Conservation (phyloP, 805 yeast genomes). For the Wickerhamomyces chaumierensis region DNA sequence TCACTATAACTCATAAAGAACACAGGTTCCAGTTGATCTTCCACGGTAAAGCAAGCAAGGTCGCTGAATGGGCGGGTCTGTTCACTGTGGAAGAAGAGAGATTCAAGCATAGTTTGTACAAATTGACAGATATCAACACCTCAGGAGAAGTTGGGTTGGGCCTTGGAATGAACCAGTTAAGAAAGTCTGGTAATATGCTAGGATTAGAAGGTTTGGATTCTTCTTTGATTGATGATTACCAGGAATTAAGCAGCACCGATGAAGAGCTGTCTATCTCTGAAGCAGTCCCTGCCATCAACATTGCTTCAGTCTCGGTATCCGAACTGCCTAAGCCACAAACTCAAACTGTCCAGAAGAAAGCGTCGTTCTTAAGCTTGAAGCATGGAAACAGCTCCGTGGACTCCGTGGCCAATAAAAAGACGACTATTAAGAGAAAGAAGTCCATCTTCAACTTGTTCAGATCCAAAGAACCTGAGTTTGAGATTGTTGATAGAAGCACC, state of each 20-base stretch:
- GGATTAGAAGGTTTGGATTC: not conserved
- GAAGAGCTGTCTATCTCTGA: too few species aligned
- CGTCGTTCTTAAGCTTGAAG: conserved; percentile 5
- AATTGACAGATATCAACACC: conserved; percentile 6
- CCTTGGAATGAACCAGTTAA: conserved; percentile 1
- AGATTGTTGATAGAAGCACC: conserved; percentile 13
- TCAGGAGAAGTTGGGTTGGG: conserved; percentile 13
- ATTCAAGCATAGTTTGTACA: conserved; percentile 3
- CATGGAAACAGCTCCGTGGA: conserved; percentile 2
- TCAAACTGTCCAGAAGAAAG: too few species aligned
- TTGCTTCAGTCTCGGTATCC: too few species aligned
- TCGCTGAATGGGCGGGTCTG: not conserved
- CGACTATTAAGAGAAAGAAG: conserved; percentile 11
- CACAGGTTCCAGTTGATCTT: not conserved
- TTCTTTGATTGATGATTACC: not conserved
- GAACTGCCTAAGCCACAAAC: too few species aligned
- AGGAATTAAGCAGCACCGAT: conserved; percentile 1
- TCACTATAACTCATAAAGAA: not conserved
- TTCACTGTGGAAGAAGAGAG: conserved; percentile 2
- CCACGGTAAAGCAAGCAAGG: not conserved
- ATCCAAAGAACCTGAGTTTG: conserved; percentile 13
- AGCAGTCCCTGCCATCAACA: too few species aligned
- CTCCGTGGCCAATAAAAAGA: conserved; percentile 1
- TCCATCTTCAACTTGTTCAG: conserved; percentile 15
- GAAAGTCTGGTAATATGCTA: not conserved